Conservation (phyloP, 768 basidiomycete genomes). For the Leccinum aurantiacum region DNA sequence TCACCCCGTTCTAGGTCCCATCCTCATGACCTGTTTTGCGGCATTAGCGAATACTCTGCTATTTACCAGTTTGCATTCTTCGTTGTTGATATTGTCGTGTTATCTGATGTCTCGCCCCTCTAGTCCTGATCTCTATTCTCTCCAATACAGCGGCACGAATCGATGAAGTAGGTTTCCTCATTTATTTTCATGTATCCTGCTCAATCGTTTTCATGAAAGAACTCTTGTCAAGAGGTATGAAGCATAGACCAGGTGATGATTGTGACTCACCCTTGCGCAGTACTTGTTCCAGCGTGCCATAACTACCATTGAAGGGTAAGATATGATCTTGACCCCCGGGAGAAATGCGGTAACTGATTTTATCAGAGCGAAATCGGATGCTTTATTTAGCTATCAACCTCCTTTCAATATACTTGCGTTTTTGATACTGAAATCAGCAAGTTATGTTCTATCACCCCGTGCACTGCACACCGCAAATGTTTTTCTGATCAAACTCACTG, state of each 20-base stretch:
- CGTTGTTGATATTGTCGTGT: constrained; percentile 1
- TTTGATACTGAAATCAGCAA: constrained; percentile 73
- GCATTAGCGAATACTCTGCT: constrained; percentile 77
- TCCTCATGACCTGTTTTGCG: constrained; percentile 78
- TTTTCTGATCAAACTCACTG: constrained; percentile 80
- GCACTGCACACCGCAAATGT: constrained; percentile 83
- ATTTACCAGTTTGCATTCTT: constrained; percentile 62
- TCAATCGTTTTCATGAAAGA: constrained; percentile 32
- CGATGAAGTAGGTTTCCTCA: constrained; percentile 47
- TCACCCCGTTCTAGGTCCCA: constrained; percentile 71
- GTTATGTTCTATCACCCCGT: constrained; percentile 72
- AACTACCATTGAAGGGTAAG: constrained; percentile 81
- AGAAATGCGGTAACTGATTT: constrained; percentile 5
- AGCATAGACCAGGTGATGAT: background rate
- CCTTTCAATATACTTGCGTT: constrained; percentile 88
- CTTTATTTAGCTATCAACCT: constrained; percentile 88
- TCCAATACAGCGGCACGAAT: constrained; percentile 86
- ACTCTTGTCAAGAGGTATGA: constrained; percentile 59
- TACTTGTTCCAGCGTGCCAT: constrained; percentile 88
- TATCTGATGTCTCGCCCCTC: background rate
- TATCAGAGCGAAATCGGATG: constrained; percentile 80
- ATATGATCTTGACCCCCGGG: background rate
- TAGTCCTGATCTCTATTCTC: constrained; percentile 80
- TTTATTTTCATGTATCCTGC: background rate
- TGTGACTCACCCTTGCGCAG: constrained; percentile 39